These are phyloP conservation scores for Coemansia sp. DNA, from an alignment of 192 early-diverging fungal species.

Conservation along the genomic window DNA sequence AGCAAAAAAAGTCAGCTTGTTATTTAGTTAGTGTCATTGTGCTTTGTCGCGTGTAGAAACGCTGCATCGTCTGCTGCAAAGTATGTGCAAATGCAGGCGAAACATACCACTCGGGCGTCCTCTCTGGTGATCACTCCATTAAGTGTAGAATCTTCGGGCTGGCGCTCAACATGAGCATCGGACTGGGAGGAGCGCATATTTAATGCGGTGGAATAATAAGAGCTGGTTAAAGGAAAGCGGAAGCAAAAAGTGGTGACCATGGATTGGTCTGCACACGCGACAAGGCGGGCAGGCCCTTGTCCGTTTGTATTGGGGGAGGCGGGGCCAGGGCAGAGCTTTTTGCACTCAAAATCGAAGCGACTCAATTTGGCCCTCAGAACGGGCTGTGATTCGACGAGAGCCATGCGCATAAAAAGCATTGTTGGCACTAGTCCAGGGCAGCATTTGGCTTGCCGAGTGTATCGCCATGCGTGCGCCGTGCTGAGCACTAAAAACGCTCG, in stretches of 20 bases:
- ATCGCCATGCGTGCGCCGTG: background rate
- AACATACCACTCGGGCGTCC: slow-evolving; percentile 19
- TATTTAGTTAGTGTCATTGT: background rate
- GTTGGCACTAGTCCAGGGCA: background rate
- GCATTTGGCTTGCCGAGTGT: background rate
- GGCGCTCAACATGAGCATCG: background rate
- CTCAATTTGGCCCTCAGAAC: background rate
- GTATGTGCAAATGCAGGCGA: background rate
- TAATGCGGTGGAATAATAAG: background rate
- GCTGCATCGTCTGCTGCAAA: background rate
- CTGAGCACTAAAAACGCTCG: background rate
- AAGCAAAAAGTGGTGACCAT: background rate
- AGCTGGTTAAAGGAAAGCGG: background rate
- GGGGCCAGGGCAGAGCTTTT: background rate
- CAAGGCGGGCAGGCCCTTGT: background rate
- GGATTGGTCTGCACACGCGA: background rate
- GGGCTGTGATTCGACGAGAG: slow-evolving; percentile 11
- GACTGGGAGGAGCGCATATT: background rate
- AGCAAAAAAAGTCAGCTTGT: background rate
- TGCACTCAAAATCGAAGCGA: slow-evolving; percentile 2
- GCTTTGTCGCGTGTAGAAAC: background rate
- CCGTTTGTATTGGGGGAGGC: background rate
- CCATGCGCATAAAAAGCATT: background rate
- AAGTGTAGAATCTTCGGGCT: background rate
- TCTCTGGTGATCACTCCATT: background rate